Evolutionary conservation across 106 monocot species (phyloP).

Genomic region (Vanilla planifolia): DNA sequence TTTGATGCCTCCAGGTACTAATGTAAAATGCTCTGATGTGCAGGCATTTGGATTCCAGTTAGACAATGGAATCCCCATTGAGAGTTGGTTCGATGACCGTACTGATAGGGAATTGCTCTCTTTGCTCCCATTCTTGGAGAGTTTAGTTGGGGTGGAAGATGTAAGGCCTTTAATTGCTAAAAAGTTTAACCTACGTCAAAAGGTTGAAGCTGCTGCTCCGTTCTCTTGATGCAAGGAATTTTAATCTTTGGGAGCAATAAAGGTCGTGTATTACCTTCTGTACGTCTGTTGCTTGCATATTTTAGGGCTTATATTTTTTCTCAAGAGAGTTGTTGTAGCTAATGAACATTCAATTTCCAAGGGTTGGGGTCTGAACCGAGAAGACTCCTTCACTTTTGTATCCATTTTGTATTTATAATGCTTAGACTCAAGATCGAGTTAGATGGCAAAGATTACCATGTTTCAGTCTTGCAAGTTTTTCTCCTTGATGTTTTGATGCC

Average conservation of each 20-base stretch:
- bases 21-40: neutral
- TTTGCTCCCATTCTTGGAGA: conserved; percentile 87
- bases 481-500: too few relatives aligned
- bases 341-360: neutral
- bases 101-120: conserved; percentile 59
- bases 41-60: conserved; percentile 99
- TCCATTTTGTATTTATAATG: too few relatives aligned
- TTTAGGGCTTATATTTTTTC: neutral
- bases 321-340: neutral
- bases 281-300: neutral
- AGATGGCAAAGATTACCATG: too few relatives aligned
- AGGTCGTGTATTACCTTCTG: neutral
- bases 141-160: conserved; percentile 69
- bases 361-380: too few relatives aligned
- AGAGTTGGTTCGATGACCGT: conserved; percentile 95
- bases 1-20: neutral
- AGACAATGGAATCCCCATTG: conserved; percentile 96
- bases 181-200: conserved; percentile 78
- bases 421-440: too few relatives aligned
- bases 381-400: too few relatives aligned
- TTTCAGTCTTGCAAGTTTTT: too few relatives aligned
- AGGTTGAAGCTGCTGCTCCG: conserved; percentile 50
- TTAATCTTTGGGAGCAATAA: neutral
- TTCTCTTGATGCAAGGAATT: conserved; percentile 10
- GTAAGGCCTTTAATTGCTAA: conserved; percentile 84